Base-by-base conservation (phyloP, 139 green algal genomes). In the Closterium sp. region DNA sequence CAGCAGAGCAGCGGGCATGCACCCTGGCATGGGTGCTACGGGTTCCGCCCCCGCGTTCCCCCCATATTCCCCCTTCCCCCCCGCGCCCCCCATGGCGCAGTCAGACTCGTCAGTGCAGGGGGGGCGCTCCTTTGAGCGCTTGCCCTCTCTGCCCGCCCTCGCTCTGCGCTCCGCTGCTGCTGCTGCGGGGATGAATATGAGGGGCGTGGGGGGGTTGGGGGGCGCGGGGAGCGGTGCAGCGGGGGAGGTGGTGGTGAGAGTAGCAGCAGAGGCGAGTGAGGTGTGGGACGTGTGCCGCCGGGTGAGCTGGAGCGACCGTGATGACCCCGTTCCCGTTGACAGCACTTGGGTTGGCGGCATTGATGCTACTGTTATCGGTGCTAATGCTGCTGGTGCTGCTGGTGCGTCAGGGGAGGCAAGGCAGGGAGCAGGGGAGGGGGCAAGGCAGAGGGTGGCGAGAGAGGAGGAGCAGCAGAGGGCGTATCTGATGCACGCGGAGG, bases 401-500 rank as follows among this genome's bases (percentile, higher is more conserved):
- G 31, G 73, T 17, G 29, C 31, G 24, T 29, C 22, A 29, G 31
- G 11, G n/a, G 1, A 21, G 24, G 17, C 31, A 13, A 2, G 32
- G 62, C 27, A 17, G 62, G 89, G 34, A 29, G 34, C 24, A 11
- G n/a, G 31, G 24, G 89, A 29, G 19, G 70, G 7, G 1, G 89
- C 2, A 4, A 21, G 38, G n/a, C 70, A 87, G 28, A 42, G 89
- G 50, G 89, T 17, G 86, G 90, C 11, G 6, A n/a, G n/a, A n/a
- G 86, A 38, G 22, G 90, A 93, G 87, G 91, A 90, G 6, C 27
- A 62, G n/a, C 91, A 93, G 91, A 11, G 91, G 84, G 93, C 88
- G 91, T 93, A 88, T 70, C 93, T 93, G 91, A 93, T 89, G 45
- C 93, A 93, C 84, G 91, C 91, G n/a, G 91, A 93, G 84, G 91